phyloP scores from a whole-genome alignment of 345 rosid genomes.

The Laguncularia racemosa region DNA sequence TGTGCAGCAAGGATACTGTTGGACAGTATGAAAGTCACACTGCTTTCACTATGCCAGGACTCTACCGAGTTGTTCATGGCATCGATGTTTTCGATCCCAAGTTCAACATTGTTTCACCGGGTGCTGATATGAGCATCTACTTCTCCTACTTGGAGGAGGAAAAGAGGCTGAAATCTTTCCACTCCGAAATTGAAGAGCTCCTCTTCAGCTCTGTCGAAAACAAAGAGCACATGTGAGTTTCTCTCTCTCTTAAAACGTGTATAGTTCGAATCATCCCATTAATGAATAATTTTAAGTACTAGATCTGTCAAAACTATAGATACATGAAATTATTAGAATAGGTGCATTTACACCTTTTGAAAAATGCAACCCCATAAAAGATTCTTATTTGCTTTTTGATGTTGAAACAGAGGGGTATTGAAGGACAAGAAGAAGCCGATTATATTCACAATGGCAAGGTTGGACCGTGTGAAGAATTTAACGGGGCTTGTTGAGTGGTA shows the following conservation, averaged over 20 bases:
- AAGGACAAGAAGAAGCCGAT: slow-evolving; percentile 82
- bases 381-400: too few species aligned
- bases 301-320: too few species aligned
- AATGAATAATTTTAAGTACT: too few species aligned
- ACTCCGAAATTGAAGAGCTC: slow-evolving; percentile 61
- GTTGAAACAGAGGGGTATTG: slow-evolving; percentile 53
- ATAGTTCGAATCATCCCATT: too few species aligned
- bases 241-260: background rate
- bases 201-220: slow-evolving; percentile 69
- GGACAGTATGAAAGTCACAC: slow-evolving; percentile 90
- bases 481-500: slow-evolving; percentile 92
- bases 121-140: slow-evolving; percentile 74
- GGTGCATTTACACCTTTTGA: too few species aligned
- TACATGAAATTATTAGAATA: too few species aligned
- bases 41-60: slow-evolving; percentile 68
- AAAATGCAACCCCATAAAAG: too few species aligned
- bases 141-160: slow-evolving; percentile 54
- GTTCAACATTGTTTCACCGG: slow-evolving; percentile 87
- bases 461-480: slow-evolving; percentile 89
- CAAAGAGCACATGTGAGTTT: slow-evolving; percentile 60
- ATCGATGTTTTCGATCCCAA: slow-evolving; percentile 75
- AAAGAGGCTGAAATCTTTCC: slow-evolving; percentile 52
- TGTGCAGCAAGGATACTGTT: slow-evolving; percentile 65
- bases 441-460: slow-evolving; percentile 90
- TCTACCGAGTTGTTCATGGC: slow-evolving; percentile 76